phyloP scores from a whole-genome alignment of 352 stramenopile species.

The Peronospora farinosa region DNA sequence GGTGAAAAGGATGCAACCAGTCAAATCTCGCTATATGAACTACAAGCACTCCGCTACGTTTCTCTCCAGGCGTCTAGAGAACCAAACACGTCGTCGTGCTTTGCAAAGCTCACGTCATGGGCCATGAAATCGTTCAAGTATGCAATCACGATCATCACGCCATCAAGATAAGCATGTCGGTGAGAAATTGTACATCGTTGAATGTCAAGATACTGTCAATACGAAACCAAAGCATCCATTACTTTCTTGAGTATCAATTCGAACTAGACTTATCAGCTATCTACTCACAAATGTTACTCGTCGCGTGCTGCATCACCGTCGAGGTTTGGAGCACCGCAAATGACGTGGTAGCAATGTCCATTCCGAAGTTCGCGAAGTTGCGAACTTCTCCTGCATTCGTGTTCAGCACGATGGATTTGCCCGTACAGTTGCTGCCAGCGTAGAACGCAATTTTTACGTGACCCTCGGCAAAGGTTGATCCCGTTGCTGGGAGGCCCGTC shows the following conservation, averaged over 20 bases:
- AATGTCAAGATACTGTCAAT: neutral
- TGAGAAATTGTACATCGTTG: neutral
- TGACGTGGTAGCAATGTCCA: conserved; percentile 14
- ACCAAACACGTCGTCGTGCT: conserved; percentile 6
- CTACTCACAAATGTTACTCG: conserved; percentile 16
- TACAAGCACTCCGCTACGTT: conserved; percentile 13
- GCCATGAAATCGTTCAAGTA: neutral
- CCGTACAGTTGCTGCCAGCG: conserved; percentile 18
- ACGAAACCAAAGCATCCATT: neutral
- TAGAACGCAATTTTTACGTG: conserved; percentile 23
- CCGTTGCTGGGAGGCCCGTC: conserved; percentile 10
- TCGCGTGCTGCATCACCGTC: conserved; percentile 6
- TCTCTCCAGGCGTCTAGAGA: conserved; percentile 7
- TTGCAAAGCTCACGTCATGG: neutral
- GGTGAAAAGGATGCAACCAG: neutral
- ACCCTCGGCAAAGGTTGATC: conserved; percentile 3
- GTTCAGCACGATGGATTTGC: conserved; percentile 7
- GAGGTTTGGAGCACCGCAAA: conserved; percentile 22
- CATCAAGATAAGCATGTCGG: neutral
- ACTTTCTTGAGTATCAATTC: neutral
- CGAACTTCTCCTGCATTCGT: conserved; percentile 7
- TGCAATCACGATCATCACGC: neutral
- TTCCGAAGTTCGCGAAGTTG: conserved; percentile 13
- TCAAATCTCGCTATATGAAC: conserved; percentile 13
- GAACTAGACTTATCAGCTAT: neutral